Conservation (phyloP, 495 filamentous ascomycete species). For the Pyrenula massariospora region DNA sequence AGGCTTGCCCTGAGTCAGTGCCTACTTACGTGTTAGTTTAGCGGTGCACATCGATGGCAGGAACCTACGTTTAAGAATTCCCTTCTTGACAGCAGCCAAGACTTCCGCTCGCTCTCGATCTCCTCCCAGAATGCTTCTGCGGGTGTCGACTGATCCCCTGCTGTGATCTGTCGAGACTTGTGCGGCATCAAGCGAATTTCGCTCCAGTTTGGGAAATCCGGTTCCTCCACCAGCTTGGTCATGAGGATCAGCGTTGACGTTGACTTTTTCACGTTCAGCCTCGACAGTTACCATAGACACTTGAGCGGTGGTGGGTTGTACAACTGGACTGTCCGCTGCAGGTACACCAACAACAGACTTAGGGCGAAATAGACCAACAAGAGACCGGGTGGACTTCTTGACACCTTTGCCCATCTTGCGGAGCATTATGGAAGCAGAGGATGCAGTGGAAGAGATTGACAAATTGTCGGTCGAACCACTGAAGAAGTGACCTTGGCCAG, state of each 20-base stretch:
- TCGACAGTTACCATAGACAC: constrained; percentile 94
- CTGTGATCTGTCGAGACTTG: constrained; percentile 21
- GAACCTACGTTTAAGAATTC: constrained; percentile 83
- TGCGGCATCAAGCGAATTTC: constrained; percentile 57
- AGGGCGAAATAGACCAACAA: constrained; percentile 90
- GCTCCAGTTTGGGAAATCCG: constrained; percentile 81
- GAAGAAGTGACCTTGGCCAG: constrained; percentile 75
- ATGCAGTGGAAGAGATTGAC: constrained; percentile 94
- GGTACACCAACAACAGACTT: constrained; percentile 79
- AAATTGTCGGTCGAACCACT: constrained; percentile 90
- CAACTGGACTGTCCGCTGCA: constrained; percentile 46
- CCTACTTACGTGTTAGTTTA: constrained; percentile 9
- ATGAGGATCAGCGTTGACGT: constrained; percentile 60
- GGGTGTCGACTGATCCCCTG: constrained; percentile 36
- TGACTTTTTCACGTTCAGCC: constrained; percentile 76
- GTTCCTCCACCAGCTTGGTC: constrained; percentile 63
- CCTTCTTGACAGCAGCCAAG: constrained; percentile 78
- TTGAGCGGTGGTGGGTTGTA: constrained; percentile 59
- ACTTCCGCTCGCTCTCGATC: constrained; percentile 87
- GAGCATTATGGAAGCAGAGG: constrained; percentile 97
- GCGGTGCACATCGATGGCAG: not conserved
- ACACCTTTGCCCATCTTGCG: constrained; percentile 97
- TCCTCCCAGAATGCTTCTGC: constrained; percentile 83
- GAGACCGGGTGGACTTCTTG: constrained; percentile 81
- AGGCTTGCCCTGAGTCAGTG: constrained; percentile 19